Evolutionary conservation across 2,329 filamentous ascomycete genomes (phyloP).

Genomic region (Nothopassalora personata): DNA sequence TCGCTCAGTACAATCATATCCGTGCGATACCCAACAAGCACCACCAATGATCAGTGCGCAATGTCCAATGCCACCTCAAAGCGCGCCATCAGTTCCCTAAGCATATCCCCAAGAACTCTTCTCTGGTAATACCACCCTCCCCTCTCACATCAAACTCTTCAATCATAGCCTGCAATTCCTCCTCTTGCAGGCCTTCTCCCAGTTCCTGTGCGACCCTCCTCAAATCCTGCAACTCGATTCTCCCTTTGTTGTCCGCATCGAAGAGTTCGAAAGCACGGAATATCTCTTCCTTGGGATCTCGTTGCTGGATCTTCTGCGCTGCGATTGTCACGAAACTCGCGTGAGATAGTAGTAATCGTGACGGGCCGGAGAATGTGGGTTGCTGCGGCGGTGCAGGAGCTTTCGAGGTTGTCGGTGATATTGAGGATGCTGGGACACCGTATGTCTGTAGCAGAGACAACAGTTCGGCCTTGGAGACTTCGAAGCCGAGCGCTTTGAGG

Average conservation of each 20-base stretch:
- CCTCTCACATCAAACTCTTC: constrained; percentile 95
- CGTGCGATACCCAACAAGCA: not conserved
- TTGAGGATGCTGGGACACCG: constrained; percentile 54
- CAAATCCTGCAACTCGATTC: constrained; percentile 84
- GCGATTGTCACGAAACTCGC: constrained; percentile 67
- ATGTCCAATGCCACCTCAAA: not conserved
- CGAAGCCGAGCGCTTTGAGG: constrained; percentile 90
- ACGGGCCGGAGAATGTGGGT: constrained; percentile 40
- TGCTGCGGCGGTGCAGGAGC: constrained; percentile 25
- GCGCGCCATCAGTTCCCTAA: constrained; percentile 37
- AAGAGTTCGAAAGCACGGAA: constrained; percentile 87
- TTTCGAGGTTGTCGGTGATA: constrained; percentile 48
- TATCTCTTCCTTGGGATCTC: constrained; percentile 88
- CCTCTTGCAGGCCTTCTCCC: constrained; percentile 86
- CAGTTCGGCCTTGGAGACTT: constrained; percentile 79
- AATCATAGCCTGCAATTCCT: constrained; percentile 92
- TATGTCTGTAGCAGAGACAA: constrained; percentile 74
- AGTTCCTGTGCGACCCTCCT: constrained; percentile 82
- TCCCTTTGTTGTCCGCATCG: constrained; percentile 85
- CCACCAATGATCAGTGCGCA: not conserved
- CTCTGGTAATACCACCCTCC: constrained; percentile 66
- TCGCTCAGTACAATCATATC: not conserved
- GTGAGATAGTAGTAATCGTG: constrained; percentile 66
- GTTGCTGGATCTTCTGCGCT: constrained; percentile 70
- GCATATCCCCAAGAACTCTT: constrained; percentile 64